Conservation (phyloP, 139 green algal species). For the Coelastrella sp. region DNA sequence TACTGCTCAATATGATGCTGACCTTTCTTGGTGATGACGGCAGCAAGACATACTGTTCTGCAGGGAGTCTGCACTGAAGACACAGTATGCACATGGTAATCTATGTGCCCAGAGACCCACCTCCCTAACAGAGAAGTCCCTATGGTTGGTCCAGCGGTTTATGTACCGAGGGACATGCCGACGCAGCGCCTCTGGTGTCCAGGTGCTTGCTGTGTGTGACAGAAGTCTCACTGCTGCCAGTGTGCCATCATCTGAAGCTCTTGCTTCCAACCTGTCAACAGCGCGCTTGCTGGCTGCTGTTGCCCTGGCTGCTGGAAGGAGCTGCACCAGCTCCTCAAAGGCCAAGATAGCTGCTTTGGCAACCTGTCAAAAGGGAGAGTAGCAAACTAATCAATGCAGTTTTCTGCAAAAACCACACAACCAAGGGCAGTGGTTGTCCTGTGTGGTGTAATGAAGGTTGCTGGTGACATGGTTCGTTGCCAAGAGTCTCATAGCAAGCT, state of each 20-base stretch:
- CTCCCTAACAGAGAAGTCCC: conserved; percentile 46
- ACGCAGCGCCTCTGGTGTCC: conserved; percentile 32
- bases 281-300: conserved; percentile 37
- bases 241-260: conserved; percentile 30
- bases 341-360: conserved; percentile 26
- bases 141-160: conserved; percentile 40
- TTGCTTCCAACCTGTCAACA: conserved; percentile 29
- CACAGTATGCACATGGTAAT: no score
- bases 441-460: no score
- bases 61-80: no score
- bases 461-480: no score
- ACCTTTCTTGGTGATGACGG: not conserved
- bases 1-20: no score
- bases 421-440: no score
- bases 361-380: conserved; percentile 40
- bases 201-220: conserved; percentile 23
- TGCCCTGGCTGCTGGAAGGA: conserved; percentile 28
- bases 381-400: not conserved
- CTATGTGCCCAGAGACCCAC: not conserved
- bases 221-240: conserved; percentile 40
- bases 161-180: conserved; percentile 31
- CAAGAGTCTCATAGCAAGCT: no score
- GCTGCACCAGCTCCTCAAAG: conserved; percentile 28
- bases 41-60: no score
- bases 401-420: not conserved